Percentiles rank a stretch among this genome's conserved stretches.
Evolutionary conservation across 768 basidiomycete species (phyloP).

Genomic region (Tricholomella constricta): DNA sequence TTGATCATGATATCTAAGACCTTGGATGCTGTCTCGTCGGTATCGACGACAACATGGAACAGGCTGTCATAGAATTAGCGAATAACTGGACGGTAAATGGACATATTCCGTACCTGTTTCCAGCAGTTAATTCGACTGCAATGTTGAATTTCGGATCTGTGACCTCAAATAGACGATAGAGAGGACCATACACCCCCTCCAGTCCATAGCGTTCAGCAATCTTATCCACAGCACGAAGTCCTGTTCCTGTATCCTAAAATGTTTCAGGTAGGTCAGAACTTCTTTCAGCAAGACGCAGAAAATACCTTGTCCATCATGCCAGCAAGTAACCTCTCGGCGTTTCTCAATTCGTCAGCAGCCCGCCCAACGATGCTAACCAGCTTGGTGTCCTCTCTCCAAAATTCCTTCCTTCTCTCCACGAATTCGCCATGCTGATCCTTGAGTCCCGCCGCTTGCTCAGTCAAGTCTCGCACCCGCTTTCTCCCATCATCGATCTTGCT

Average conservation of each 20-base stretch:
- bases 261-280: not conserved
- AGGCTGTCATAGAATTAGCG: constrained; percentile 50
- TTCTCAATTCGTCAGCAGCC: constrained; percentile 78
- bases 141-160: constrained; percentile 87
- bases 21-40: constrained; percentile 88
- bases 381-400: constrained; percentile 95
- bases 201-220: constrained; percentile 78
- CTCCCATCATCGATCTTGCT: constrained; percentile 68
- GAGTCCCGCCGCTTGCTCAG: constrained; percentile 57
- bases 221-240: constrained; percentile 81
- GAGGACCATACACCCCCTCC: constrained; percentile 87
- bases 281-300: not conserved
- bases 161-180: constrained; percentile 93
- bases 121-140: constrained; percentile 93
- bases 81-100: not conserved
- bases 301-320: constrained; percentile 95
- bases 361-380: constrained; percentile 74
- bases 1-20: constrained; percentile 94
- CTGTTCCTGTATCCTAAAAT: constrained; percentile 85
- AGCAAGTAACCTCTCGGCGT: constrained; percentile 75
- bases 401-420: constrained; percentile 83
- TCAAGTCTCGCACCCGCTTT: constrained; percentile 53
- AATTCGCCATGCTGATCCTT: constrained; percentile 71
- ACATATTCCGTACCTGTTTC: constrained; percentile 77
- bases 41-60: constrained; percentile 97